These are phyloP conservation scores for Metschnikowia dekortorum DNA, from an alignment of 805 yeast species.

Conservation along the genomic window DNA sequence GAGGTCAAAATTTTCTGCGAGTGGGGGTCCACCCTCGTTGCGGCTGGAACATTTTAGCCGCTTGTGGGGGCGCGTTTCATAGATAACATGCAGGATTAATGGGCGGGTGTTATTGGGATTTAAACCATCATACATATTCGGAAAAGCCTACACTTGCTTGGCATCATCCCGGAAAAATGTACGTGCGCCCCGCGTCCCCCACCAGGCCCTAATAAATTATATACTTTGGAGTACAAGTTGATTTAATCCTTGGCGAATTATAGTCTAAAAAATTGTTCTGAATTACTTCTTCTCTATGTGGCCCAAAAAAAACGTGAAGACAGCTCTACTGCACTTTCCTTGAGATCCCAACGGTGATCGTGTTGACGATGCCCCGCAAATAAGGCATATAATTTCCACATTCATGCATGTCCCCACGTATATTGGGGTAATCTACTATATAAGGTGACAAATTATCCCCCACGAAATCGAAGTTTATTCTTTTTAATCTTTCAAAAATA, in stretches of 20 bases:
- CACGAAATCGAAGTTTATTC: not conserved
- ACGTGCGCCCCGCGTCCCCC: conserved; percentile 4
- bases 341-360: not conserved
- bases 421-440: not conserved
- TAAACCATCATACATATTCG: not conserved
- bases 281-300: not conserved
- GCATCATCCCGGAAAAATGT: not conserved
- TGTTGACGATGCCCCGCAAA: not conserved
- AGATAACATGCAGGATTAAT: not conserved
- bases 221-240: not conserved
- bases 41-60: not conserved
- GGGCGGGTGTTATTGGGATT: not conserved
- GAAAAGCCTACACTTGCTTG: not conserved
- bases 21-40: not conserved
- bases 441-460: not conserved
- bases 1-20: too few relatives aligned
- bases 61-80: not conserved
- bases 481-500: not conserved
- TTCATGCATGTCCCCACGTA: conserved; percentile 1
- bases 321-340: not conserved
- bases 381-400: not conserved
- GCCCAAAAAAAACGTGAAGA: not conserved
- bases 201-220: not conserved
- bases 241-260: not conserved
- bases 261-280: not conserved